Evolutionary conservation across 2,329 filamentous ascomycete genomes (phyloP), one percentile per base, ranked within the genome.

Genomic region (Neofusicoccum sp.): DNA sequence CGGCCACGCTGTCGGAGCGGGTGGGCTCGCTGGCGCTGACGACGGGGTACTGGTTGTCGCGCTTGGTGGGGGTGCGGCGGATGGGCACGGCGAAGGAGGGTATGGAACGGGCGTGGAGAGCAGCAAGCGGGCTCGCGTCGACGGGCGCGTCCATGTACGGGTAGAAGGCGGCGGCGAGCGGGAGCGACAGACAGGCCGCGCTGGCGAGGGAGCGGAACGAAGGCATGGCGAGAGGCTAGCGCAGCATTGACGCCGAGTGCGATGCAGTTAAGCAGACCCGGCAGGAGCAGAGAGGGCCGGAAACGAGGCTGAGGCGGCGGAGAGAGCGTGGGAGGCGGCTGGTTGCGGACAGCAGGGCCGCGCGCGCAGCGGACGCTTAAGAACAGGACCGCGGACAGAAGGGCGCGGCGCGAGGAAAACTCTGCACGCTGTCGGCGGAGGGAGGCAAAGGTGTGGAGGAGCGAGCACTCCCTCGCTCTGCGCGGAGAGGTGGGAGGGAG

Each of bases 31-130:
- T 69, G 6, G 77, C 74, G 59, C n/a, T 38, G 36, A 65, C 44
- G 6, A 80, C 73, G 5, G 70, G 67, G 66, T 78, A 82, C 5
- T 69, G 66, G 67, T 84, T 83, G 61, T 79, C 74, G 44, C 82
- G 79, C 28, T 74, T 75, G 33, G 70, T 63, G 58, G 73, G 66
- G 6, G 68, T 64, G 36, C 67, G 69, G 54, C 66, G 70, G 20
- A 76, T 51, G 6, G 70, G 70, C 2, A 75, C 16, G 63, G 6
- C 69, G 70, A 3, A 75, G 66, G 7, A 69, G 28, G 34, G 30
- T 8, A 49, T 30, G 49, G 44, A 43, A 12, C 26, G 6, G 60
- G 31, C 34, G 3, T 38, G 47, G 48, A 11, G 41, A 7, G 61
- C 58, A 9, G 57, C 56, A 30, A 62, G 64, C 44, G 51, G 5